phyloP scores from a whole-genome alignment of 371 early-diverging fungal species.

The Fennellomyces sp. region DNA sequence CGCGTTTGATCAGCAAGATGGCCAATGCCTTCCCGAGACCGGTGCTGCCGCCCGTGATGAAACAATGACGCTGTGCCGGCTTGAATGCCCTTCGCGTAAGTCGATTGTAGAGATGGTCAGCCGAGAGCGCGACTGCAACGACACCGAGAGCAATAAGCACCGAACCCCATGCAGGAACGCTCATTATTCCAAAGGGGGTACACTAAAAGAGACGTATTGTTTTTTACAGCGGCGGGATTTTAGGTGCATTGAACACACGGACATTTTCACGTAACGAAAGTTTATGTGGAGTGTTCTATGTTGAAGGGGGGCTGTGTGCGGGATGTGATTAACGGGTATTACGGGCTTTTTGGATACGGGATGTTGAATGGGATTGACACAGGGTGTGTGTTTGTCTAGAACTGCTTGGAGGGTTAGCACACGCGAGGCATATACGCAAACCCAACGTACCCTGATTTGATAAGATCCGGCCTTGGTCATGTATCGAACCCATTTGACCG shows the following conservation, averaged over 20 bases:
- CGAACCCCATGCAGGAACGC: conserved; percentile 39
- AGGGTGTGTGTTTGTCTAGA: too few relatives aligned
- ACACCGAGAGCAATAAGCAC: conserved; percentile 36
- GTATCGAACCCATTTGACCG: conserved; percentile 94
- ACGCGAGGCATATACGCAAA: too few relatives aligned
- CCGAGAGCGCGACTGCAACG: conserved; percentile 18
- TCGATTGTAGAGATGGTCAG: conserved; percentile 28
- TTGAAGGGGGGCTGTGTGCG: too few relatives aligned
- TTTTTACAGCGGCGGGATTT: too few relatives aligned
- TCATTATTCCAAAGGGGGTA: background rate
- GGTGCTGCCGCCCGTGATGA: conserved; percentile 93
- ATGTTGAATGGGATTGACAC: too few relatives aligned
- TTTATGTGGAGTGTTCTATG: too few relatives aligned
- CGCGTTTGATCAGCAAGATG: conserved; percentile 67
- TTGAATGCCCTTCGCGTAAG: conserved; percentile 37
- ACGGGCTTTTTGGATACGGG: too few relatives aligned
- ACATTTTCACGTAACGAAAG: too few relatives aligned
- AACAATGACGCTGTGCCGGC: conserved; percentile 68
- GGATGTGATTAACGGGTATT: too few relatives aligned
- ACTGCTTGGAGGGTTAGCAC: too few relatives aligned
- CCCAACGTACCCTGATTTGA: conserved; percentile 73
- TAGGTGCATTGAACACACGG: too few relatives aligned
- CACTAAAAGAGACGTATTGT: background rate
- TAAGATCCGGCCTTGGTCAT: conserved; percentile 91
- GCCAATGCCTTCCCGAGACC: conserved; percentile 92